Percentiles rank a stretch among this genome's conserved stretches.
Conservation (phyloP, 495 filamentous ascomycete species). For the Daldinia bambusicola region DNA sequence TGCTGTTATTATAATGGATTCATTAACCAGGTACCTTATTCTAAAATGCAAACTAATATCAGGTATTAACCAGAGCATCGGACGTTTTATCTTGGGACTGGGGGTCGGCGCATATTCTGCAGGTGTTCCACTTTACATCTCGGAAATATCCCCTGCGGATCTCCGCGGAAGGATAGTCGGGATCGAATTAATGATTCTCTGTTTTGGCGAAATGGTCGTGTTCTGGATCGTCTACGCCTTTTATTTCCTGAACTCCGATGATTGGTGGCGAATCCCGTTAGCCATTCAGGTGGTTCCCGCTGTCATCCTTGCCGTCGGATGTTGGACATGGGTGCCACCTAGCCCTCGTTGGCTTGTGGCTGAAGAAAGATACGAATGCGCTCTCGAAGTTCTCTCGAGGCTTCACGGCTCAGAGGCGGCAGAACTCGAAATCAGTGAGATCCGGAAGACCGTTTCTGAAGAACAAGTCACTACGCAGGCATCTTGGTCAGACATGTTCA, state of each 20-base stretch:
- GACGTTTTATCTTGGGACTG: slow-evolving; percentile 50
- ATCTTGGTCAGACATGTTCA: slow-evolving; percentile 46
- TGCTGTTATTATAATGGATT: too few relatives aligned
- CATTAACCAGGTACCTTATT: neutral
- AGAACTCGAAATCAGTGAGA: slow-evolving; percentile 56
- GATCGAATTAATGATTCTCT: slow-evolving; percentile 49
- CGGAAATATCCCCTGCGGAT: slow-evolving; percentile 61
- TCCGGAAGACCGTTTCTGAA: slow-evolving; percentile 38
- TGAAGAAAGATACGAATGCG: slow-evolving; percentile 59
- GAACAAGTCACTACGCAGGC: slow-evolving; percentile 42
- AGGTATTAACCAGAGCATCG: slow-evolving; percentile 34
- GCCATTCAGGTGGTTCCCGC: slow-evolving; percentile 62
- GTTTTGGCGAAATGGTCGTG: slow-evolving; percentile 60
- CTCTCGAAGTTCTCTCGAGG: slow-evolving; percentile 59
- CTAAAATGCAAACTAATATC: slow-evolving; percentile 6
- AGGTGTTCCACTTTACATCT: slow-evolving; percentile 61
- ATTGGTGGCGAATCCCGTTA: slow-evolving; percentile 66
- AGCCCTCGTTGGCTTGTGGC: slow-evolving; percentile 67
- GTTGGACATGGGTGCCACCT: slow-evolving; percentile 62
- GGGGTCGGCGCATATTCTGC: slow-evolving; percentile 63
- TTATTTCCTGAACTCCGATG: slow-evolving; percentile 47
- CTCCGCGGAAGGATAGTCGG: slow-evolving; percentile 63
- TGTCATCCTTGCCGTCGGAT: slow-evolving; percentile 57
- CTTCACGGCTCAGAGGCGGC: slow-evolving; percentile 57
- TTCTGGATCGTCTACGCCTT: slow-evolving; percentile 65